Evolutionary conservation across 257 asterid genomes (phyloP), one percentile per base, ranked within the genome.

Genomic region (Ehretia macrophylla): DNA sequence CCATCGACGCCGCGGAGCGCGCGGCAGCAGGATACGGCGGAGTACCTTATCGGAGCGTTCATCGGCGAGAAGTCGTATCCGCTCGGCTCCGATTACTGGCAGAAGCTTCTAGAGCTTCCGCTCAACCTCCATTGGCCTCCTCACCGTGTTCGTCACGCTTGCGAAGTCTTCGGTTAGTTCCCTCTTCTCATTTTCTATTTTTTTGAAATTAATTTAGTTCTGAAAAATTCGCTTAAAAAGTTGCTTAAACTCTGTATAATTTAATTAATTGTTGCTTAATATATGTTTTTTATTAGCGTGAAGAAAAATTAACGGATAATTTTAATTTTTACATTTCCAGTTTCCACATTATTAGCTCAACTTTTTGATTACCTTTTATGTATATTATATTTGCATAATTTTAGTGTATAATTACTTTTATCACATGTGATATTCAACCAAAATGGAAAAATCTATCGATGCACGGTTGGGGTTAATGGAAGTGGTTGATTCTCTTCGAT

Each of bases 41-140:
- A 86, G 81, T 73, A 80, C 65, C 66, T 89, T 62, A 84, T 93
- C 45, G 95, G 89, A 37, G 76, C 69, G 56, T 80, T 86, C 58
- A 82, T 89, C 20, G 95, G 95, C 1, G 97, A 84, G 42, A 86
- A 83, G 74, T 84, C 97, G 27, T 89, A 78, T 69, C 92, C 95
- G 38, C 73, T 93, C 35, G 56, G 64, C 55, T 89, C 99, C 16
- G 97, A 86, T 78, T 92, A 86, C 87, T 92, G 99, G 99, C 85
- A 86, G 86, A 83, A 86, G 88, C 96, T 92, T 66, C 86, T 92
- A 51, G 94, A 83, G 79, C 83, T 86, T 49, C 89, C 97, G 39
- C 84, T 92, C 65, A 83, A 83, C 74, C 95, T 92, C 47, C 83
- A 80, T 56, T 92, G 95, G 99, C 86, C 82, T 20, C 54, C 87